A percentile compares a stretch with the other conserved stretches of the same genome.
These are phyloP conservation scores for Candida sp. DNA, from an alignment of 1,139 yeast genomes.

Conservation along the genomic window DNA sequence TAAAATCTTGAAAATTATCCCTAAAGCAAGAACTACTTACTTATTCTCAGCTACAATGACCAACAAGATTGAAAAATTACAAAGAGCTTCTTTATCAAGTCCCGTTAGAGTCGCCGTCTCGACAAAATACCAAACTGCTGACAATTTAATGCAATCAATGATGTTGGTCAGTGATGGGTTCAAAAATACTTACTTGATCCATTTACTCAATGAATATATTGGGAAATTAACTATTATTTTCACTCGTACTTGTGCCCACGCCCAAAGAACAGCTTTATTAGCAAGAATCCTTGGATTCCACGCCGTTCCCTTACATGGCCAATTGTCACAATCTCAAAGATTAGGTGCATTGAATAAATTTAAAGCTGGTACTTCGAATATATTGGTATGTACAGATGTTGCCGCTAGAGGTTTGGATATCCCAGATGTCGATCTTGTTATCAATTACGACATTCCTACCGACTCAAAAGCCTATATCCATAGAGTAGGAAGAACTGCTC, in stretches of 20 bases:
- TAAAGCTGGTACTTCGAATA: constrained; percentile 78
- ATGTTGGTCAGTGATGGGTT: constrained; percentile 92
- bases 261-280: constrained; percentile 83
- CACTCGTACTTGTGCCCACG: constrained; percentile 93
- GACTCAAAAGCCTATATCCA: constrained; percentile 98
- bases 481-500: constrained; percentile 97
- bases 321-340: constrained; percentile 86
- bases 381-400: constrained; percentile 94
- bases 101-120: constrained; percentile 94
- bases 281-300: constrained; percentile 80
- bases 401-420: constrained; percentile 98
- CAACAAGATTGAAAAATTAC: constrained; percentile 88
- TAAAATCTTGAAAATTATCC: constrained; percentile 79
- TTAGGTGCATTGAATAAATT: constrained; percentile 91
- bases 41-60: constrained; percentile 97
- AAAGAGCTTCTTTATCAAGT: constrained; percentile 83
- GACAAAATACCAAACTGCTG: constrained; percentile 88
- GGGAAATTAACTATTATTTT: constrained; percentile 90
- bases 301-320: constrained; percentile 95
- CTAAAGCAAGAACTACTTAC: constrained; percentile 82
- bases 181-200: constrained; percentile 83
- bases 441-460: constrained; percentile 94
- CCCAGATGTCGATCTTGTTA: constrained; percentile 89
- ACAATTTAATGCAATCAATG: constrained; percentile 82
- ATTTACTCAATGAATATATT: constrained; percentile 74